Evolutionary conservation across 345 rosid species (phyloP), one percentile per base, ranked within the genome.

Genomic region (Tarenaya hassleriana): DNA sequence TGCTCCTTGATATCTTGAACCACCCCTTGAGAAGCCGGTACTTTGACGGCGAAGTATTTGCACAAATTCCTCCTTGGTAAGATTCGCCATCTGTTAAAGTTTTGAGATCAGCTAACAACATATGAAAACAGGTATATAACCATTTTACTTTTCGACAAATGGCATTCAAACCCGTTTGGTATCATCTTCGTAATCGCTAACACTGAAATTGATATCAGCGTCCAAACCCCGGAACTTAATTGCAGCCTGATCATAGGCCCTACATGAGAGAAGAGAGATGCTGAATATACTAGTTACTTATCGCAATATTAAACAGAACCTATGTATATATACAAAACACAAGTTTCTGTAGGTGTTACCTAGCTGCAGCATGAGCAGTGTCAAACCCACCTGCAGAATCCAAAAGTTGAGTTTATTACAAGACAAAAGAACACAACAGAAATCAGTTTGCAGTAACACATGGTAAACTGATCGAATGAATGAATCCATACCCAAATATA

Each of bases 241-340:
- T 52, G 98, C 98, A 53, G 96, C 98, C 66, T 88, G 80, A 73
- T 91, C 98, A 66, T 91, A 91, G 14, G 98, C 95, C 77, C 98
- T 87, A 61, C 44, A 68, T 10, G 34, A 24, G 5, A 24, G 29
- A 24, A 24, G 2, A 24, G 18, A 29, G 3, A 24, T 24, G 2
- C 5, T 24, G 19, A 1, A 38, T 20, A 46, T 14, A 11, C 16
- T 12, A 3, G n/a, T n/a, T n/a, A n/a, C 45, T 0, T 17, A 18
- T 9, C 33, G 46, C 20, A 18, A 34, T 5, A 5, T 14, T 27
- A 33, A 60, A 47, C 15, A 34, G 1, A 24, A 24, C 3, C 29
- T 24, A 24, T 24, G 5, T 5, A 24, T 24, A 24, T 2, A 5
- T 9, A 7, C 13, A 10, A 41, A 38, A 7, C 34, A 17, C 5